Base-by-base conservation (phyloP, 768 basidiomycete genomes). In the Leccinum variicolor region DNA sequence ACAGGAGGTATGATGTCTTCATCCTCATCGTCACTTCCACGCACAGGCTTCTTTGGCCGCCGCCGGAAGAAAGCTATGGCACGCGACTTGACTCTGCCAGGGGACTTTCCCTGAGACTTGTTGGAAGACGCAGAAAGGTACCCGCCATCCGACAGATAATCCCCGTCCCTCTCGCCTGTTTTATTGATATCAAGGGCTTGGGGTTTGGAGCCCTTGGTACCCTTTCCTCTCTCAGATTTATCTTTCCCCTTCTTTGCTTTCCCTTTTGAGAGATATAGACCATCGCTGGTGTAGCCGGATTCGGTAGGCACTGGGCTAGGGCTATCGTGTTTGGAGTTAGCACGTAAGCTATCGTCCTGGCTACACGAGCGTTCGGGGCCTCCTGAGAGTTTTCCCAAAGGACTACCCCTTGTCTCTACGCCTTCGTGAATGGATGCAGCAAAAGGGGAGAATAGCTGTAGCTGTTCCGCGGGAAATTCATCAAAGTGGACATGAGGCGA, bases 1-100 rank as follows among this genome's bases (percentile, higher is more conserved):
- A 72, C 71, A 34, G 71, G 71, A 26, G 71, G 71, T 52, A 72
- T 58, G 7, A 15, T 33, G 17, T 65, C 63, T 14, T 71, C 70
- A 4, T 70, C 70, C 19, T 72, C 70, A n/a, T 72, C 68, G 33
- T 72, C 71, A 43, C 71, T 72, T 45, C 41, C 61, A 45, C 52
- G 61, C 19, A 34, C 54, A 6, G 54, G n/a, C 39, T 67, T 73
- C 56, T 69, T 74, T 11, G 61, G 39, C n/a, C 68, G 65, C 29
- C 72, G 68, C 45, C 72, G 64, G 57, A 72, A 72, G 62, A 72
- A 72, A 19, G 71, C 64, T 62, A 72, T 69, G 45, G 71, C 70
- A 52, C 72, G 70, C 26, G 71, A 66, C 55, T 65, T 72, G 10
- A 68, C 62, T 21, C 57, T 72, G 49, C 66, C 47, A 8, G 69